phyloP scores from a whole-genome alignment of 2,329 filamentous ascomycete genomes.

The Penicillium paneum region DNA sequence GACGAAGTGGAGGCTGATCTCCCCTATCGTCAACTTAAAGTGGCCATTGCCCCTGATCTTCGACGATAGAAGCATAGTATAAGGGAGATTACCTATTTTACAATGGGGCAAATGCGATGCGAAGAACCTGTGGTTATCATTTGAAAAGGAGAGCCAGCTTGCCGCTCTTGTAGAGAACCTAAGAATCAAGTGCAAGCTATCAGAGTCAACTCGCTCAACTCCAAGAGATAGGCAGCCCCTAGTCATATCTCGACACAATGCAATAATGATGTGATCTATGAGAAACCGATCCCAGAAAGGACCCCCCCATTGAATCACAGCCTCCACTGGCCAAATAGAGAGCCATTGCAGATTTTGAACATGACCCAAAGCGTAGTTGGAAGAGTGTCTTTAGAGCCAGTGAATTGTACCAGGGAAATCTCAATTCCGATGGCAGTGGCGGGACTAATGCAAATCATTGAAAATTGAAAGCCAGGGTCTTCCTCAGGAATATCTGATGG shows the following conservation, averaged over 20 bases:
- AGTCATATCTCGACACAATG: too few relatives aligned
- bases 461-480: not conserved
- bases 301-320: not conserved
- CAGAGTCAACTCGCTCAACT: too few relatives aligned
- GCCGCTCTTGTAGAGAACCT: too few relatives aligned
- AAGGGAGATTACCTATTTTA: not conserved
- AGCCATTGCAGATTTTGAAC: not conserved
- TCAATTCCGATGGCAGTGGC: not conserved
- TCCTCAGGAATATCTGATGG: too few relatives aligned
- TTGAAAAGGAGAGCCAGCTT: too few relatives aligned
- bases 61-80: not conserved
- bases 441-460: not conserved
- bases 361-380: not conserved
- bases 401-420: not conserved
- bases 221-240: too few relatives aligned
- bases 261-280: constrained; percentile 48
- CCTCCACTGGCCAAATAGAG: not conserved
- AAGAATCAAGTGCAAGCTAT: too few relatives aligned
- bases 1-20: too few relatives aligned
- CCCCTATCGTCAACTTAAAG: not conserved
- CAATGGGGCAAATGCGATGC: too few relatives aligned
- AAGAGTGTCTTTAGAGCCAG: not conserved
- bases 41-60: not conserved
- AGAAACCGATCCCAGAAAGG: constrained; percentile 42
- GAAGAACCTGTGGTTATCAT: too few relatives aligned